Evolutionary conservation across 352 stramenopile species (phyloP).

Genomic region (Saprolegnia parasitica): DNA sequence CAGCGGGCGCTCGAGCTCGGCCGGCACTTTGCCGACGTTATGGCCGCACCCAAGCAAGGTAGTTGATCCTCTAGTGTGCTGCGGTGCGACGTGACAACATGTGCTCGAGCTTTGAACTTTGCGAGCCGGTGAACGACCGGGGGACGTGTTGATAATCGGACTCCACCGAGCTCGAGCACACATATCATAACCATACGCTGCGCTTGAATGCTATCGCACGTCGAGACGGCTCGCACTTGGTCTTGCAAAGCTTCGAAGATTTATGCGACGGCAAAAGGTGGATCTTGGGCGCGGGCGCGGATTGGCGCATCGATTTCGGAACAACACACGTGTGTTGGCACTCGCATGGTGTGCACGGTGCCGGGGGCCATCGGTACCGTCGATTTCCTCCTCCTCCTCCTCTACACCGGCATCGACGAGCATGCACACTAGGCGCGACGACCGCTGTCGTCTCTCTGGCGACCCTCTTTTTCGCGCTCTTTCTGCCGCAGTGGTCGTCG

Average conservation of each 20-base stretch:
- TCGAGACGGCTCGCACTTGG: too few relatives aligned
- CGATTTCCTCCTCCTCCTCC: background rate
- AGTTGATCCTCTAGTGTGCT: background rate
- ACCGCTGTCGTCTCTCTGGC: background rate
- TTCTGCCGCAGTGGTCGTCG: constrained; percentile 16
- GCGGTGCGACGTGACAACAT: too few relatives aligned
- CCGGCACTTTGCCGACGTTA: constrained; percentile 11
- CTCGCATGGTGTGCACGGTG: constrained; percentile 22
- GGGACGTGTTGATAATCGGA: too few relatives aligned
- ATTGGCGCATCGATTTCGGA: too few relatives aligned
- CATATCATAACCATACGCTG: too few relatives aligned
- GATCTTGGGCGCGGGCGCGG: too few relatives aligned
- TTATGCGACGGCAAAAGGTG: too few relatives aligned
- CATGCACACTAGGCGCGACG: background rate
- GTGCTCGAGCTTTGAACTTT: too few relatives aligned
- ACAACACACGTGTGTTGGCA: background rate
- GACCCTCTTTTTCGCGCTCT: background rate
- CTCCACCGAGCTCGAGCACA: too few relatives aligned
- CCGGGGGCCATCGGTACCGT: constrained; percentile 13
- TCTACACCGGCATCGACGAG: background rate
- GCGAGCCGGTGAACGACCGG: too few relatives aligned
- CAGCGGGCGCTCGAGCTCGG: constrained; percentile 14
- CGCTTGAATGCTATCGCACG: too few relatives aligned
- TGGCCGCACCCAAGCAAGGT: background rate
- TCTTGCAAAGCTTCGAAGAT: too few relatives aligned